Evolutionary conservation across 805 yeast genomes (phyloP).

Genomic region (Candida peoriensis): DNA sequence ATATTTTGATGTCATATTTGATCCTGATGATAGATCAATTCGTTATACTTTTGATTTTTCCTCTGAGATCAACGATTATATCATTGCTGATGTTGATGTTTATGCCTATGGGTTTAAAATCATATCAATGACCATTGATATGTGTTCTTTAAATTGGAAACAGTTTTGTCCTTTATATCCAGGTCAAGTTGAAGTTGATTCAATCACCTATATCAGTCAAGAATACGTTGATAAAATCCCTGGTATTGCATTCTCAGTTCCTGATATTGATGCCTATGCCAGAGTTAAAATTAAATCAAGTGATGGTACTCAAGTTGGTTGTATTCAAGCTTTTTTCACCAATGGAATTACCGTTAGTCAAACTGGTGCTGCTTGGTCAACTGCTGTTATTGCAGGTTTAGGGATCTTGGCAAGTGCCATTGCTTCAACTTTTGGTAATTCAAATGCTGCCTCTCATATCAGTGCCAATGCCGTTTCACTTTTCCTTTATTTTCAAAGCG

Average conservation of each 20-base stretch:
- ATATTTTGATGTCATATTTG: constrained; percentile 67
- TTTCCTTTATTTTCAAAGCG: constrained; percentile 88
- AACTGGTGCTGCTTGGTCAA: constrained; percentile 92
- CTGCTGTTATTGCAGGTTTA: constrained; percentile 84
- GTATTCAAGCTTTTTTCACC: constrained; percentile 81
- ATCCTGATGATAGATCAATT: constrained; percentile 66
- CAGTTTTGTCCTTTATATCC: constrained; percentile 89
- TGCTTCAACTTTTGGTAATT: constrained; percentile 81
- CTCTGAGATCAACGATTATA: constrained; percentile 61
- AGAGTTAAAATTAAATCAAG: constrained; percentile 66
- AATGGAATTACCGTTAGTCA: constrained; percentile 96
- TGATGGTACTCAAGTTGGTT: constrained; percentile 66
- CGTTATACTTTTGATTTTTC: constrained; percentile 65
- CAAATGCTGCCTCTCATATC: constrained; percentile 91
- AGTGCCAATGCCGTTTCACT: constrained; percentile 94
- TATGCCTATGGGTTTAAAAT: constrained; percentile 83
- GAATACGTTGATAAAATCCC: constrained; percentile 58
- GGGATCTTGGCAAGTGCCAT: constrained; percentile 87
- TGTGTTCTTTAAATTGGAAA: constrained; percentile 65
- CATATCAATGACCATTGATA: constrained; percentile 50
- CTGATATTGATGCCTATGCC: constrained; percentile 82
- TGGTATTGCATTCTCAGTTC: constrained; percentile 82
- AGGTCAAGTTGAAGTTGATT: constrained; percentile 72
- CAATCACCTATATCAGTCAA: constrained; percentile 53
- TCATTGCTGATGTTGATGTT: constrained; percentile 65